Base-by-base conservation (phyloP, 139 green algal species). In the Dunaliella primolecta region DNA sequence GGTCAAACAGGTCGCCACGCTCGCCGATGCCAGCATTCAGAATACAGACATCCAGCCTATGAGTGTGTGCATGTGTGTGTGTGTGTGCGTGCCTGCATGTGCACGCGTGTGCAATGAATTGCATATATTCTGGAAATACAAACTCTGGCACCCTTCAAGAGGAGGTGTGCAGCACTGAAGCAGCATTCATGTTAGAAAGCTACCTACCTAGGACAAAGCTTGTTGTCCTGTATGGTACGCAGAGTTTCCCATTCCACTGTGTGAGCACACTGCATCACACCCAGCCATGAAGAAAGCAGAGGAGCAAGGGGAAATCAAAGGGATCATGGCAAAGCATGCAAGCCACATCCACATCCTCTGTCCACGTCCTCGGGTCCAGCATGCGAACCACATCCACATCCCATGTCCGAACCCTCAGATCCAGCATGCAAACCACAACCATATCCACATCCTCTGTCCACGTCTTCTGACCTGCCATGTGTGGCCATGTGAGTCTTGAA, bases 21-120 rank as follows among this genome's bases (percentile, higher is more conserved):
- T 96, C 94, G 0, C 80, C 86, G 72, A 97, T 95, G 64, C 95
- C 95, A 31, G 95, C 95, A 78, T 96, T 97, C 0, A 97, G 87
- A 32, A 96, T 76, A 0, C 85, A 91, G 55, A 94, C 64, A 64
- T 95, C 88, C 11, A 96, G 82, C 0, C 80, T 20, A 80, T 57
- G 77, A 34, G 29, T 3, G 71, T 32, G 29, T 31, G 71, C 15
- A 77, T 31, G 56, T 72, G 23, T 20, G 56, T 72, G 23, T 20
- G 56, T 23, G 23, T 20, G 56, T 72, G 56, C 20, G 56, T 31
- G 7, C 27, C 3, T 31, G 71, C 7, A 32, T 31, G 71, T n/a
- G 15, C 46, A 64, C 15, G 7, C 46, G 11, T 77, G 71, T 77
- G 71, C 27, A 77, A 32, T 31, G 21, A 35, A 32, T 77, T 31